Conservation (phyloP, 1,139 yeast species). For the Hyphopichia buzzinii region DNA sequence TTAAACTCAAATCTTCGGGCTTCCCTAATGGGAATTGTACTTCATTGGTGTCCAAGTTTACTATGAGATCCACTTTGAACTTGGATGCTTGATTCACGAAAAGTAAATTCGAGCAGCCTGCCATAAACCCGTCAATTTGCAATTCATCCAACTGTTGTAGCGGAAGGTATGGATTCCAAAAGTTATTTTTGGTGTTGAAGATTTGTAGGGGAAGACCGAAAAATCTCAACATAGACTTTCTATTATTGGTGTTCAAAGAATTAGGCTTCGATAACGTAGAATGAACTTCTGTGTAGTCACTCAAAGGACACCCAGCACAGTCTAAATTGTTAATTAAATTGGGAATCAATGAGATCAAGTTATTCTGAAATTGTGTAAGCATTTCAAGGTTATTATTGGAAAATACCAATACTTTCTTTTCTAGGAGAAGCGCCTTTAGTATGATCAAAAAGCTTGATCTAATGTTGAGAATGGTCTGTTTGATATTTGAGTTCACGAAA, state of each 20-base stretch:
- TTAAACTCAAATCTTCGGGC: slow-evolving; percentile 47
- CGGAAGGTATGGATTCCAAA: slow-evolving; percentile 91
- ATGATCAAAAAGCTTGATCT: slow-evolving; percentile 62
- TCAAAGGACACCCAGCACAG: slow-evolving; percentile 77
- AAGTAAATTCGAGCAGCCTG: slow-evolving; percentile 87
- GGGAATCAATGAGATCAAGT: slow-evolving; percentile 71
- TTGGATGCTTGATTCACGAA: slow-evolving; percentile 65
- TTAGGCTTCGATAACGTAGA: slow-evolving; percentile 55
- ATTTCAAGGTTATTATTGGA: slow-evolving; percentile 78
- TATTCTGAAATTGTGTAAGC: slow-evolving; percentile 76
- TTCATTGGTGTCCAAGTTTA: slow-evolving; percentile 38
- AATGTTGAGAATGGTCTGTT: slow-evolving; percentile 61
- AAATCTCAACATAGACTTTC: slow-evolving; percentile 72
- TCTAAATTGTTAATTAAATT: slow-evolving; percentile 69
- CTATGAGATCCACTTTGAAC: slow-evolving; percentile 46
- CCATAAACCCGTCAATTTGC: slow-evolving; percentile 62
- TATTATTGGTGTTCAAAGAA: slow-evolving; percentile 74
- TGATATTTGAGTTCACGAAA: slow-evolving; percentile 74
- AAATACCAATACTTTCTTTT: slow-evolving; percentile 64
- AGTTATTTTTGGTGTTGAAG: slow-evolving; percentile 77
- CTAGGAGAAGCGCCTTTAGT: slow-evolving; percentile 75
- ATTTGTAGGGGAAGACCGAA: slow-evolving; percentile 86
- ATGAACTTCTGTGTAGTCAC: slow-evolving; percentile 54
- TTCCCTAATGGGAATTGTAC: slow-evolving; percentile 47
- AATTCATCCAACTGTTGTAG: slow-evolving; percentile 84